Base-by-base conservation (phyloP, 768 basidiomycete species). In the Leccinum variicolor region DNA sequence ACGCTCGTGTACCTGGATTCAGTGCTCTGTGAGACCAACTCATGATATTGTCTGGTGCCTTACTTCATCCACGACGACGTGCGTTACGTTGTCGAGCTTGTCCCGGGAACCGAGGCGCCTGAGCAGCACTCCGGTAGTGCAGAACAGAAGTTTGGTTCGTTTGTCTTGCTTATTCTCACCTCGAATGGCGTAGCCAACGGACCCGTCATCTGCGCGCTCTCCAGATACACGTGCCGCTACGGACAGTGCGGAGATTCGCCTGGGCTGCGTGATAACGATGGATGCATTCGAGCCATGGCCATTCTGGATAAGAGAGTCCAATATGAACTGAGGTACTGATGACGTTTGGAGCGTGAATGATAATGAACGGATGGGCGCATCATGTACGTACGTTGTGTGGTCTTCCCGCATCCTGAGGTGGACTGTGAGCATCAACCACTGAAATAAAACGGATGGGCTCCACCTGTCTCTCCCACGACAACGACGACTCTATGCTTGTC, bases 71-170 rank as follows among this genome's bases (percentile, higher is more conserved):
- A 97, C 90, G 36, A 97, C 77, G 36, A 98, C 78, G 74, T 97
- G 95, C 3, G 88, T 87, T 45, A 94, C 80, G 41, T 83, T 80
- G 34, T 81, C 70, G 15, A 97, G 74, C 36, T 77, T 79, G 62
- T 95, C 90, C 10, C 89, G 89, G 29, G 79, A 77, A n/a, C 85
- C 82, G 13, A 97, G 74, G 17, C 92, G 81, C 56, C 92, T 77
- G 49, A 97, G 79, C 2, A 94, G 81, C n/a, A 97, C 90, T 74
- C 95, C 95, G 10, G 94, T 97, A 2, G 95, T 98, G 67, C 93
- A 94, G 66, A 96, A 97, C 19, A 95, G 74, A 3, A 95, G 73
- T 60, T 89, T 88, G 6, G 92, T 94, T 34, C 79, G 79, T 23
- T 77, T 76, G 10, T 76, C 76, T 50, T 84, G 81, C 60, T 84